A percentile compares a stretch with the other conserved stretches of the same genome.
These are phyloP conservation scores for Albizia julibrissin DNA, from an alignment of 306 rosid genomes.

Conservation along the genomic window DNA sequence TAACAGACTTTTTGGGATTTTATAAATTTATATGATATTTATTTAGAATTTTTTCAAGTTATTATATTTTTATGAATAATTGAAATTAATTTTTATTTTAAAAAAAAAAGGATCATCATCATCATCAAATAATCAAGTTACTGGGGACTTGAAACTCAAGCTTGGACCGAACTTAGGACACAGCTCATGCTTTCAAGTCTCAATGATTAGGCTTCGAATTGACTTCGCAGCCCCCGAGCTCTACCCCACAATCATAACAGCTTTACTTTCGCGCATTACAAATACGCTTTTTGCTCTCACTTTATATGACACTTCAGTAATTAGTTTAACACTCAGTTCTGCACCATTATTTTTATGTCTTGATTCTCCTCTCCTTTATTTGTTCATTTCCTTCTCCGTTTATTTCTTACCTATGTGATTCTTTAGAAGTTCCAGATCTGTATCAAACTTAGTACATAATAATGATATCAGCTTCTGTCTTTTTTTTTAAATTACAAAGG, in stretches of 20 bases:
- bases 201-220: conserved; percentile 27
- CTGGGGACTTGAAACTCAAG: neutral
- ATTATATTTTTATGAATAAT: no score
- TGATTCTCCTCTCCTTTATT: neutral
- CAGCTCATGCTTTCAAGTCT: conserved; percentile 17
- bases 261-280: neutral
- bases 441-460: neutral
- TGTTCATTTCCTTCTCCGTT: neutral
- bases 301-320: neutral
- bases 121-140: neutral
- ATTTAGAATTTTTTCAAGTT: no score
- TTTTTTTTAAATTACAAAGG: neutral
- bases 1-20: no score
- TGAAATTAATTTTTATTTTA: no score
- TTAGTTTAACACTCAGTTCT: neutral
- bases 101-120: neutral
- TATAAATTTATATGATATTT: no score
- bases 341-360: neutral
- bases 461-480: neutral
- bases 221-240: conserved; percentile 7
- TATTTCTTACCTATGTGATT: neutral
- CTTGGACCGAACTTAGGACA: neutral
- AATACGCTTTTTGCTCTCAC: neutral
- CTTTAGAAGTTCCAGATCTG: neutral
- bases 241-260: neutral